Evolutionary conservation across 73 alveolate species (phyloP).

Genomic region (Paramecium primaurelia): DNA sequence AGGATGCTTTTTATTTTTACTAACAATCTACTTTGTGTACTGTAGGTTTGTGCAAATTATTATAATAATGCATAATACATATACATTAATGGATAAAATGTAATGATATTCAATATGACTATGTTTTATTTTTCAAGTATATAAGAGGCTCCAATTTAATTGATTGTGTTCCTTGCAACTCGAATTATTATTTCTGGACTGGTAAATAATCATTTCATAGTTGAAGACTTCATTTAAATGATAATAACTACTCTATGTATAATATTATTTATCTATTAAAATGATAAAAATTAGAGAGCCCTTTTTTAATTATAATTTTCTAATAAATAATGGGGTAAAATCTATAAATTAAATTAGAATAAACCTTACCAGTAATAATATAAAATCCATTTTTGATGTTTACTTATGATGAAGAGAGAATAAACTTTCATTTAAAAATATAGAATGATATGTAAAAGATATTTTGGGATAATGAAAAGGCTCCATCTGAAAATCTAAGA

Average conservation of each 20-base stretch:
- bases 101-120: neutral
- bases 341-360: neutral
- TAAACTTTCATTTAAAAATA: neutral
- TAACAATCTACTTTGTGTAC: neutral
- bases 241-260: neutral
- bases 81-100: neutral
- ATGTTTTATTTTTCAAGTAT: neutral
- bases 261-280: neutral
- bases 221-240: neutral
- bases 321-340: slow-evolving; percentile 47
- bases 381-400: slow-evolving; percentile 28
- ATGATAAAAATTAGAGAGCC: neutral
- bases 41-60: neutral
- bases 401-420: slow-evolving; percentile 18
- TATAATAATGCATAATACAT: neutral
- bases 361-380: neutral
- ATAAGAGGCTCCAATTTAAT: neutral
- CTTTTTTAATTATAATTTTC: neutral
- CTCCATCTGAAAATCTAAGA: slow-evolving; percentile 11
- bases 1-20: neutral
- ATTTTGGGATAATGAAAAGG: neutral
- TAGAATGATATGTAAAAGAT: neutral
- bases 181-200: neutral
- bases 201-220: neutral
- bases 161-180: neutral